These are phyloP conservation scores for Moesziomyces parantarcticus DNA, from an alignment of 1,284 basidiomycete genomes.

Conservation along the genomic window DNA sequence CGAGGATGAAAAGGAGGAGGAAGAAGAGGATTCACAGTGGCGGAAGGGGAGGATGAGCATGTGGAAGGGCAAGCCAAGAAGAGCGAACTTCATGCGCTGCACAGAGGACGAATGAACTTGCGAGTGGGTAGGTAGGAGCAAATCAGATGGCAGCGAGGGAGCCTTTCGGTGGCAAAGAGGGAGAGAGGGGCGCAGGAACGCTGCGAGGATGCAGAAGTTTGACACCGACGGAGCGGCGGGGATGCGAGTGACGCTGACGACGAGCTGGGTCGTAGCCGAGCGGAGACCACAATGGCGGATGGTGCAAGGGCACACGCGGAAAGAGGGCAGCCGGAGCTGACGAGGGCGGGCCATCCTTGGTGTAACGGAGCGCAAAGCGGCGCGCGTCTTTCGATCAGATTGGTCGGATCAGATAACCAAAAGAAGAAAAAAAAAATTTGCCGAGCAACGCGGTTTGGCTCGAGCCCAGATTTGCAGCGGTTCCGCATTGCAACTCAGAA, in stretches of 20 bases:
- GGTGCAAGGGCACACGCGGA: too few species aligned
- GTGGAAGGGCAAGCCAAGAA: constrained; percentile 8
- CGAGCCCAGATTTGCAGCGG: too few species aligned
- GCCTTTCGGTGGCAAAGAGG: not conserved
- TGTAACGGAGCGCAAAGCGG: not conserved
- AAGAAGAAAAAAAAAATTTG: constrained; percentile 9
- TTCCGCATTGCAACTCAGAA: constrained; percentile 1
- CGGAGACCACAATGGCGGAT: too few species aligned
- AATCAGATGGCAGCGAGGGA: constrained; percentile 10
- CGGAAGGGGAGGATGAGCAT: too few species aligned
- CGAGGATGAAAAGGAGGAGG: not conserved
- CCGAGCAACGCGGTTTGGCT: too few species aligned
- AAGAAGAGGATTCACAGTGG: too few species aligned
- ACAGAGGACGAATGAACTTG: constrained; percentile 1
- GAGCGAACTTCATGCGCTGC: constrained; percentile 21
- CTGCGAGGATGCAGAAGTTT: constrained; percentile 11
- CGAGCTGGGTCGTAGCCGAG: not conserved
- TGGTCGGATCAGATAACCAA: constrained; percentile 36
- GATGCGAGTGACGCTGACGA: not conserved
- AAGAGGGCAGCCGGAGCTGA: too few species aligned
- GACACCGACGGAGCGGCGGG: not conserved
- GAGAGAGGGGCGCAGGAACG: not conserved
- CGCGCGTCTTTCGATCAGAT: constrained; percentile 15
- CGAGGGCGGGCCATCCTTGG: not conserved
- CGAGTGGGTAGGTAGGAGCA: constrained; percentile 1